A percentile compares a stretch with the other conserved stretches of the same genome.
Evolutionary conservation across 176 grass and related monocot species (phyloP).

Genomic region (Raddia guianensis): DNA sequence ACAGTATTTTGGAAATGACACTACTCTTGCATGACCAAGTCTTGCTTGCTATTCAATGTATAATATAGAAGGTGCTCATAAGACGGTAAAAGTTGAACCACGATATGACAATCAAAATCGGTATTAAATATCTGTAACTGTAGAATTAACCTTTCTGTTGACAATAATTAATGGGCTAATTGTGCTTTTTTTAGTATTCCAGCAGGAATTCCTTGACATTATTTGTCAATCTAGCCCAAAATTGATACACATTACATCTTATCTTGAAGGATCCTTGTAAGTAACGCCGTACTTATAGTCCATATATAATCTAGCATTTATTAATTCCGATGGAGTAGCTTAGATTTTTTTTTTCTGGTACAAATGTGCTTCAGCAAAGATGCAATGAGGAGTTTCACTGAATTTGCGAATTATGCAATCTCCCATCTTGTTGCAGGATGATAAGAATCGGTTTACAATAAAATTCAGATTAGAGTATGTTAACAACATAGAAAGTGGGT

Average conservation of each 20-base stretch:
- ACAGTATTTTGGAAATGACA: background rate
- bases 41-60: background rate
- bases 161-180: background rate
- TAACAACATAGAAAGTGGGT: background rate
- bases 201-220: background rate
- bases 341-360: background rate
- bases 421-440: conserved; percentile 6
- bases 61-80: conserved; percentile 3
- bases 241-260: background rate
- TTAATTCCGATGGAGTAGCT: background rate
- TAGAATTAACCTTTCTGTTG: background rate
- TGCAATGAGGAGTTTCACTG: background rate
- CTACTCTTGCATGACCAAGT: background rate
- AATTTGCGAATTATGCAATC: background rate
- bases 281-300: background rate
- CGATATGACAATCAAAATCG: background rate
- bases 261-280: background rate
- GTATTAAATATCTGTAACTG: background rate
- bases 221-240: conserved; percentile 5
- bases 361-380: background rate
- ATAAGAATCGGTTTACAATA: background rate
- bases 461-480: background rate
- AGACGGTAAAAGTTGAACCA: background rate
- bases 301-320: background rate
- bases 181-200: background rate